These are phyloP conservation scores for Echinosphaeria canescens DNA, from an alignment of 2,329 filamentous ascomycete genomes.

Conservation along the genomic window DNA sequence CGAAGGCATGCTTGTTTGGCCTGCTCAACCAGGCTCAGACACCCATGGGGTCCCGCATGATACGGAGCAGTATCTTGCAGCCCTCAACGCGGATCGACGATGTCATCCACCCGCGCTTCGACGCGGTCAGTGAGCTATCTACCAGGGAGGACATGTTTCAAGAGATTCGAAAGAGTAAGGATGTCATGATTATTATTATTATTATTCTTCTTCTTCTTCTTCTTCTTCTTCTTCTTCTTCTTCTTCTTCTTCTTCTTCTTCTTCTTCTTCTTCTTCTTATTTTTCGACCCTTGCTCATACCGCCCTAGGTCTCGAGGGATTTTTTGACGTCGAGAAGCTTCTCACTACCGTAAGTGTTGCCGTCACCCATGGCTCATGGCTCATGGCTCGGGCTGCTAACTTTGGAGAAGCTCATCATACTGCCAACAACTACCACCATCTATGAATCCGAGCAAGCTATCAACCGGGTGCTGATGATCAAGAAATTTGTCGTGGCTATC, in stretches of 20 bases:
- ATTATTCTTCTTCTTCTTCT: no score
- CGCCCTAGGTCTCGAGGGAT: slow-evolving; percentile 43
- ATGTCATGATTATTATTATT: no score
- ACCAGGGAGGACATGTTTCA: slow-evolving; percentile 46
- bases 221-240: no score
- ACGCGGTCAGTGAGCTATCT: slow-evolving; percentile 66
- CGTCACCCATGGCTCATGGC: neutral
- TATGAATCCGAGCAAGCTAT: slow-evolving; percentile 58
- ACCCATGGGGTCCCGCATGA: slow-evolving; percentile 68
- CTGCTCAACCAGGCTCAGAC: slow-evolving; percentile 70
- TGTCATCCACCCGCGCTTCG: slow-evolving; percentile 51
- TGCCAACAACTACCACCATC: slow-evolving; percentile 42
- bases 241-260: no score
- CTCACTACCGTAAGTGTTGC: slow-evolving; percentile 38
- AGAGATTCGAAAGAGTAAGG: slow-evolving; percentile 43
- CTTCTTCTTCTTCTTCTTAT: no score
- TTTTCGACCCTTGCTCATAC: no score
- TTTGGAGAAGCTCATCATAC: slow-evolving; percentile 42
- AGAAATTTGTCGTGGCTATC: slow-evolving; percentile 53
- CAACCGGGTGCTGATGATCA: slow-evolving; percentile 72
- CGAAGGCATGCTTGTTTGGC: slow-evolving; percentile 65
- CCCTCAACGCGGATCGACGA: slow-evolving; percentile 49
- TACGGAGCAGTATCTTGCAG: slow-evolving; percentile 74
- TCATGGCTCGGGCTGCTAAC: neutral
- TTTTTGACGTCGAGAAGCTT: slow-evolving; percentile 61